phyloP scores from a whole-genome alignment of 768 basidiomycete species.

The Boletus tylopilopsis region DNA sequence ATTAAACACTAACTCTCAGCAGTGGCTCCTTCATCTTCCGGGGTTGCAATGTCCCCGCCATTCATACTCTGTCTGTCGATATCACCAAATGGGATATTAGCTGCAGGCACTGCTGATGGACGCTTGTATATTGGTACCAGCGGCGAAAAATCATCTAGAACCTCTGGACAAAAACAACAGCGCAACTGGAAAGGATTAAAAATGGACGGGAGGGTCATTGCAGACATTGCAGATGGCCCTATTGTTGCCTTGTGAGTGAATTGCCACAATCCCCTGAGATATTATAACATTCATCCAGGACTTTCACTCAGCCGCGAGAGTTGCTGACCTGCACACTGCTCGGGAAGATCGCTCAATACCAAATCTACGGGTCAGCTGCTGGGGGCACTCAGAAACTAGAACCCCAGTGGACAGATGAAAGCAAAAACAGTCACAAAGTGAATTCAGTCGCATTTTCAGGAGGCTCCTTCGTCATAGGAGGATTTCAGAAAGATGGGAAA shows the following conservation, averaged over 20 bases:
- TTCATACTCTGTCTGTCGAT: slow-evolving; percentile 66
- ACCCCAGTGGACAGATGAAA: slow-evolving; percentile 45
- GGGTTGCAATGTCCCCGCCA: slow-evolving; percentile 65
- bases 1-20: slow-evolving; percentile 3
- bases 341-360: slow-evolving; percentile 52
- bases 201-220: slow-evolving; percentile 39
- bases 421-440: slow-evolving; percentile 51
- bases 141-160: slow-evolving; percentile 47
- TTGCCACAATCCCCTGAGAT: not conserved
- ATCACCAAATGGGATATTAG: slow-evolving; percentile 55
- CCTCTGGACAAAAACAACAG: slow-evolving; percentile 45
- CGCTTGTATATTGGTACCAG: slow-evolving; percentile 65
- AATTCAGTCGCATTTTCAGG: slow-evolving; percentile 55
- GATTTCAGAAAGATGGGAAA: slow-evolving; percentile 51
- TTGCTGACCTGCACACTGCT: slow-evolving; percentile 59
- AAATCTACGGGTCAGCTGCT: slow-evolving; percentile 38
- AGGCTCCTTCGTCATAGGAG: slow-evolving; percentile 54
- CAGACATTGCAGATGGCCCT: slow-evolving; percentile 67
- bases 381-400: slow-evolving; percentile 39
- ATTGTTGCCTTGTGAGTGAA: slow-evolving; percentile 61
- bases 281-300: slow-evolving; percentile 31
- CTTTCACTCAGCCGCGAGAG: slow-evolving; percentile 44
- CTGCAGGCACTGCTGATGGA: slow-evolving; percentile 75
- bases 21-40: slow-evolving; percentile 42
- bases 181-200: slow-evolving; percentile 74